These are phyloP conservation scores for Aspergillus sp. DNA, from an alignment of 2,329 filamentous ascomycete species.

Conservation along the genomic window DNA sequence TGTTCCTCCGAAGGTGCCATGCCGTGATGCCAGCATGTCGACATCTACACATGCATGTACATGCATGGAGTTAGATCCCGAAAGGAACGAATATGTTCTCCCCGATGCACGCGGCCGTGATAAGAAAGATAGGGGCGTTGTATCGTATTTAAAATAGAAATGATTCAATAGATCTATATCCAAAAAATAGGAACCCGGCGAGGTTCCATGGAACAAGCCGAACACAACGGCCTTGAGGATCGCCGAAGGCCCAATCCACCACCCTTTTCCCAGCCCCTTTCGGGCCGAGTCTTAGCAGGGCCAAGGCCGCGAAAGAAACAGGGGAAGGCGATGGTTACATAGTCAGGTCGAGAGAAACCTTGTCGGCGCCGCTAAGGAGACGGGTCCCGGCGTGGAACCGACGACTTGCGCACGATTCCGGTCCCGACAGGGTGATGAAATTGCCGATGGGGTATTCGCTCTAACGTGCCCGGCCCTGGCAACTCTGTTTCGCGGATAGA, in stretches of 20 bases:
- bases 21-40: not conserved
- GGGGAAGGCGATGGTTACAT: not conserved
- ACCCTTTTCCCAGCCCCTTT: not conserved
- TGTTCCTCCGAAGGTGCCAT: not conserved
- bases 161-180: not conserved
- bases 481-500: conserved; percentile 15
- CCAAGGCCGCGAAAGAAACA: conserved; percentile 1
- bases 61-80: not conserved
- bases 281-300: not conserved
- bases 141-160: not conserved
- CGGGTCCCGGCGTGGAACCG: not conserved
- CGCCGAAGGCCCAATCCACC: not conserved
- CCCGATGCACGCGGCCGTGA: not conserved
- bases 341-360: not conserved
- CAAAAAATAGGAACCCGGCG: not conserved
- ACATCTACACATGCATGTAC: not conserved
- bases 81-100: not conserved
- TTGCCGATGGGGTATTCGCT: not conserved
- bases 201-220: not conserved
- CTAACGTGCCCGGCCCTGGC: conserved; percentile 12
- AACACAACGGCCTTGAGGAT: conserved; percentile 1
- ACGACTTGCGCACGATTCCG: not conserved
- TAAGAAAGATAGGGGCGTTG: not conserved
- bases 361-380: not conserved
- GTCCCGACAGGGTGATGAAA: conserved; percentile 6